Evolutionary conservation across 495 filamentous ascomycete genomes (phyloP), one percentile per base, ranked within the genome.

Genomic region (Aspergillus steynii): DNA sequence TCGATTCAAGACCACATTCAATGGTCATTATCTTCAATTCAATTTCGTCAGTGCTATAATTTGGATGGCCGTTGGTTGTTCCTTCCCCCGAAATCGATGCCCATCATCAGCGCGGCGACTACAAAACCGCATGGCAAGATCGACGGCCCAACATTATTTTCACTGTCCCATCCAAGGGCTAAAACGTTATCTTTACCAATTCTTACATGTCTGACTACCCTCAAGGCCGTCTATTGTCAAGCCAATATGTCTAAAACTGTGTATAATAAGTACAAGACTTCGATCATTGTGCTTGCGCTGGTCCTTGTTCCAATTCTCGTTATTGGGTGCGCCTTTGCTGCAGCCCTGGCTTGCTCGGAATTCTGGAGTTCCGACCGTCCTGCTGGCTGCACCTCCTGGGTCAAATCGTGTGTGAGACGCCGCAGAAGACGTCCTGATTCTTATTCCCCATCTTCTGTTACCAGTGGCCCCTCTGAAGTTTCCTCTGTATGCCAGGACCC

Each of bases 241-340:
- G 56, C 54, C 66, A 71, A 70, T 52, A 73, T 76, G 66, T 58
- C 69, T 66, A 68, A 68, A 64, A 64, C 51, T 50, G 64, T 72
- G 65, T 68, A 69, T 25, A 61, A 65, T 57, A 65, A 73, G 64
- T 67, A 73, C 58, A 75, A 75, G 59, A 74, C 63, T 53, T 66
- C 74, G 47, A 68, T 73, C 66, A 71, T 76, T 59, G 73, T 85
- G 61, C 75, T 77, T 57, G 74, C 77, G 45, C 75, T 86, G 60
- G 74, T 85, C 61, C 68, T 86, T n/a, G 76, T 87, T 53, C 85
- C 86, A 29, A 80, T 83, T 54, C 68, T 75, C 56, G 69, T 84
- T 46, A 73, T 83, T 54, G 68, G 72, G 50, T 73, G 70, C 56
- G 69, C 74, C 29, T 77, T 82, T 60, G 75, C 71, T 53, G 55